Base-by-base conservation (phyloP, 768 basidiomycete genomes). In the Auriculariales sp. region DNA sequence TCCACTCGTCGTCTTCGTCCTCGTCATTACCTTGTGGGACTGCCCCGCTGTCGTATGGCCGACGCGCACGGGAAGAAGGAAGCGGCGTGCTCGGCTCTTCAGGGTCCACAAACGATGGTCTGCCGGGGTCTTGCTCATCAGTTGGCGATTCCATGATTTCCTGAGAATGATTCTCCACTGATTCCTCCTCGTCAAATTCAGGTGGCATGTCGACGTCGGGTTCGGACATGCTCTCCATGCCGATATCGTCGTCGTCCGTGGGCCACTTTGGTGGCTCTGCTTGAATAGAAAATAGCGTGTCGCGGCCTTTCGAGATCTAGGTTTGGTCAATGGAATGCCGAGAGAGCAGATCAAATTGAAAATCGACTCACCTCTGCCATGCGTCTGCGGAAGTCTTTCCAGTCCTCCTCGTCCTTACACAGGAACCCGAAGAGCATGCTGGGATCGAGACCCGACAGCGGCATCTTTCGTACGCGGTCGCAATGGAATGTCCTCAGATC, bases 371-470 rank as follows among this genome's bases (percentile, higher is more conserved):
- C 91, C 65, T 86, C 81, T 2, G 67, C 71, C 30, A 89, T 79
- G 47, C 89, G 70, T 51, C 64, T 68, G 54, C 78, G 72, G 49
- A 97, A 75, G 64, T 97, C 90, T 14, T 71, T 62, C 86, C 90
- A 98, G 49, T 98, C 94, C 15, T 61, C 68, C 65, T 89, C 83
- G 59, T 87, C 79, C 57, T 75, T 77, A 61, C 83, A 82, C 55
- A 97, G 60, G 61, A 99, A 98, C 10, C 93, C 93, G 52, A 98
- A 74, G 5, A 99, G 69, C 95, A 99, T 97, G 57, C 91, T 95
- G 22, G 94, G 95, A 62, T 98, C 95, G 49, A 99, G 68, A 27
- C 83, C 85, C 33, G 79, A 77, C 30, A 98, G 65, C 0, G 83
- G 83, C 87, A 98, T 94, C 77, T 94, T 97, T 60, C 90, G 73